Conservation (phyloP, 139 green algal genomes). For the Chlorella sp. region DNA sequence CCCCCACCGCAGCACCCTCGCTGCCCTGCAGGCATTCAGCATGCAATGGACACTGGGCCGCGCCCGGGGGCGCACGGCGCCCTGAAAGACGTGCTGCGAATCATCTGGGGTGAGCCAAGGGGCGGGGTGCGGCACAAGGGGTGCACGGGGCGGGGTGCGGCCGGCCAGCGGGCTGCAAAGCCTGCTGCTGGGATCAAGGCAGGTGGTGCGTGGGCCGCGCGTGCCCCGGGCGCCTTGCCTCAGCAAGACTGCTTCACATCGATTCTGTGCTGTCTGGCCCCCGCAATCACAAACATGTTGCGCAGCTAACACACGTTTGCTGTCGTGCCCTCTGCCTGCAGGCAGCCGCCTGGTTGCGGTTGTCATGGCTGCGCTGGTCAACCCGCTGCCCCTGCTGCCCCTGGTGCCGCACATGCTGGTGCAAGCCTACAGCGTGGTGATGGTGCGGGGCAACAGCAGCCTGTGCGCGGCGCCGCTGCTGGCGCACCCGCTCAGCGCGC, state of each 20-base stretch:
- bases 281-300: too few relatives aligned
- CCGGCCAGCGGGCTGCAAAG: too few relatives aligned
- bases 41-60: neutral
- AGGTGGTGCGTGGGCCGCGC: too few relatives aligned
- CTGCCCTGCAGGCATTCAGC: neutral
- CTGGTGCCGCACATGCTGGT: neutral
- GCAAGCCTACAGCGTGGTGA: neutral
- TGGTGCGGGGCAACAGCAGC: constrained; percentile 6
- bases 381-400: neutral
- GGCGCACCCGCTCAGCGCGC: neutral
- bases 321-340: neutral
- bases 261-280: too few relatives aligned
- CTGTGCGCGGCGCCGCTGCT: neutral
- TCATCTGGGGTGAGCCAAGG: neutral
- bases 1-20: neutral
- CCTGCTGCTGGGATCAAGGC: too few relatives aligned
- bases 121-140: too few relatives aligned
- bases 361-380: neutral
- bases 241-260: too few relatives aligned
- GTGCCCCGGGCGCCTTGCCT: too few relatives aligned
- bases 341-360: neutral
- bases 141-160: too few relatives aligned
- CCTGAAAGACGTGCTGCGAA: neutral
- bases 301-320: too few relatives aligned
- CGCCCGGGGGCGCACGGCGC: neutral